A percentile compares a stretch with the other conserved stretches of the same genome.
Evolutionary conservation across 2,329 filamentous ascomycete species (phyloP).

Genomic region (Talaromyces funiculosus): DNA sequence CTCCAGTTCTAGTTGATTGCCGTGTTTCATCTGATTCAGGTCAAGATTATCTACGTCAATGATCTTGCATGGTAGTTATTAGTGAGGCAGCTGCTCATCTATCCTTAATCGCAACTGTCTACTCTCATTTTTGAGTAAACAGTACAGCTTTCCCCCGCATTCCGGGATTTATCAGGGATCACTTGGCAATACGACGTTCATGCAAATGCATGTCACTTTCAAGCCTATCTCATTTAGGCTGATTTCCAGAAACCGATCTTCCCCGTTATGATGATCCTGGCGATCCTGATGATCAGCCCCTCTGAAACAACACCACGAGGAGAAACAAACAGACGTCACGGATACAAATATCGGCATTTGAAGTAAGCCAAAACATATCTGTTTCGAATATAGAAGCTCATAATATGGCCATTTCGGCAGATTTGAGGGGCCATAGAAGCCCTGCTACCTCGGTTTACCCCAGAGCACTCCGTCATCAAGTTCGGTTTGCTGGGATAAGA

Average conservation of each 20-base stretch:
- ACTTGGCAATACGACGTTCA: neutral
- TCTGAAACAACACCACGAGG: neutral
- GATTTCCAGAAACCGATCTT: neutral
- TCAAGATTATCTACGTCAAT: too few species aligned
- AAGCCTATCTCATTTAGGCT: slow-evolving; percentile 6
- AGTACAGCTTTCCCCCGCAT: too few species aligned
- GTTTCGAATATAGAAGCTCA: neutral
- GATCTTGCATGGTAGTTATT: too few species aligned
- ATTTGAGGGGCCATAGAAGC: neutral
- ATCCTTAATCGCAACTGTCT: too few species aligned
- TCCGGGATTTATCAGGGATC: too few species aligned
- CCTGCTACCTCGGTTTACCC: neutral
- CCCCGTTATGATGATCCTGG: neutral
- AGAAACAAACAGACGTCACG: neutral
- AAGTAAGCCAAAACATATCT: neutral
- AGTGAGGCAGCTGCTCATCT: too few species aligned
- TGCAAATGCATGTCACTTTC: neutral
- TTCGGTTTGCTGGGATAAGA: neutral
- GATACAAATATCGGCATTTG: slow-evolving; percentile 7
- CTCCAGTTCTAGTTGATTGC: too few species aligned
- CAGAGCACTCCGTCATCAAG: neutral
- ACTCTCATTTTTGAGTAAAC: too few species aligned
- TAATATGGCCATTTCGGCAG: neutral
- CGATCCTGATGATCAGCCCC: neutral
- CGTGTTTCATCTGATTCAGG: too few species aligned